Base-by-base conservation (phyloP, 257 asterid genomes). In the Rhazya stricta region DNA sequence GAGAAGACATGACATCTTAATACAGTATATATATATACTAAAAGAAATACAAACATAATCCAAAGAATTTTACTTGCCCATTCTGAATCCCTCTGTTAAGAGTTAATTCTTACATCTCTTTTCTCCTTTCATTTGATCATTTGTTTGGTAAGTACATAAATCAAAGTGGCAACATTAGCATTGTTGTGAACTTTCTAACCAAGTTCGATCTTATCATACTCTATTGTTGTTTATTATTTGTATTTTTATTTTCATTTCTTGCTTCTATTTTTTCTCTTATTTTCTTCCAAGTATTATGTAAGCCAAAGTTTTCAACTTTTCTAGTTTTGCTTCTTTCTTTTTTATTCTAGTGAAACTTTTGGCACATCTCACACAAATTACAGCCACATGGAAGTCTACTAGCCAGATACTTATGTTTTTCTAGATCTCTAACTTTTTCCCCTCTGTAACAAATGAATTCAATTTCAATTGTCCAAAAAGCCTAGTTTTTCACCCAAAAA, bases 1-100 rank as follows among this genome's bases (percentile, higher is more conserved):
- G 30, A 56, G 70, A 69, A 77, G 74, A 79, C 65, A 83, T 68
- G 75, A 41, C 18, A 65, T 48, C 12, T 46, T 34, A 19, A 77
- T 48, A 77, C 67, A 56, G 13, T 57, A 42, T 27, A 34, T 25
- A 42, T 70, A 66, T 13, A 62, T 53, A 37, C 13, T 45, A 73
- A 1, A 56, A 73, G 19, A 34, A 11, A 12, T 51, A 51, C 6
- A n/a, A 19, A 65, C 2, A 18, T 19, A 66, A 37, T 63, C 9
- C 37, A 37, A 37, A 66, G 30, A 7, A 66, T 9, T 9, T 18
- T 19, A 21, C 46, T 66, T 66, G 48, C 10, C 46, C 70, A 65
- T 37, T 30, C 30, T 37, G 39, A 65, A 25, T 42, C 48, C 23
- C 30, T 19, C 36, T 6, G 15, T 21, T 10, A 19, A 18, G 19